Evolutionary conservation across 1,284 basidiomycete species (phyloP).

Genomic region (Gymnopus androsaceus): DNA sequence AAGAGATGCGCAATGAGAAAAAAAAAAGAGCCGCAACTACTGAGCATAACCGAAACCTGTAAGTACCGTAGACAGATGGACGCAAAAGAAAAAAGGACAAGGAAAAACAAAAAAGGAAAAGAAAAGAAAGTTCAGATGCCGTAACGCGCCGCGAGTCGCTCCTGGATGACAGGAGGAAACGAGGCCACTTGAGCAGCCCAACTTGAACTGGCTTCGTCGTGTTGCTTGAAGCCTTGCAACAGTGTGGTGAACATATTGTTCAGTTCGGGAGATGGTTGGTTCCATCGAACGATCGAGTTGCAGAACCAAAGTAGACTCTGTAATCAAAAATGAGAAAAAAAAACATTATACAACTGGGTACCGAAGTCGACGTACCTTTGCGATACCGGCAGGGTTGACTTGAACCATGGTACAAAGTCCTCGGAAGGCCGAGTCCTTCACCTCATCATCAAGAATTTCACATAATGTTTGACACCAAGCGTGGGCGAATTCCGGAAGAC

Average conservation of each 20-base stretch:
- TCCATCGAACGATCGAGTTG: slow-evolving; percentile 96
- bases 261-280: slow-evolving; percentile 83
- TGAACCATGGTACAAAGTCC: slow-evolving; percentile 97
- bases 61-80: neutral
- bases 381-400: slow-evolving; percentile 88
- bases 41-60: slow-evolving; percentile 16
- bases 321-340: slow-evolving; percentile 15
- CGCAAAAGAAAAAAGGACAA: slow-evolving; percentile 21
- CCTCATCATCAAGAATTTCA: slow-evolving; percentile 99
- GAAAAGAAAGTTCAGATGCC: slow-evolving; percentile 52
- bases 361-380: slow-evolving; percentile 70
- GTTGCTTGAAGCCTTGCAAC: slow-evolving; percentile 82
- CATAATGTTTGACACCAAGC: slow-evolving; percentile 97
- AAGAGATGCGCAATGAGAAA: no score
- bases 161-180: slow-evolving; percentile 80
- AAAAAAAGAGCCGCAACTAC: slow-evolving; percentile 16
- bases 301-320: slow-evolving; percentile 94
- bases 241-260: slow-evolving; percentile 90
- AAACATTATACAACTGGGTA: slow-evolving; percentile 5
- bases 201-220: slow-evolving; percentile 73
- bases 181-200: slow-evolving; percentile 77
- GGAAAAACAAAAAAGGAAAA: slow-evolving; percentile 17
- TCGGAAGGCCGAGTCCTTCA: slow-evolving; percentile 99
- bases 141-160: slow-evolving; percentile 74
- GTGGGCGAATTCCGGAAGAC: slow-evolving; percentile 88